phyloP scores from a whole-genome alignment of 106 monocot species.

The Agapanthus africanus region DNA sequence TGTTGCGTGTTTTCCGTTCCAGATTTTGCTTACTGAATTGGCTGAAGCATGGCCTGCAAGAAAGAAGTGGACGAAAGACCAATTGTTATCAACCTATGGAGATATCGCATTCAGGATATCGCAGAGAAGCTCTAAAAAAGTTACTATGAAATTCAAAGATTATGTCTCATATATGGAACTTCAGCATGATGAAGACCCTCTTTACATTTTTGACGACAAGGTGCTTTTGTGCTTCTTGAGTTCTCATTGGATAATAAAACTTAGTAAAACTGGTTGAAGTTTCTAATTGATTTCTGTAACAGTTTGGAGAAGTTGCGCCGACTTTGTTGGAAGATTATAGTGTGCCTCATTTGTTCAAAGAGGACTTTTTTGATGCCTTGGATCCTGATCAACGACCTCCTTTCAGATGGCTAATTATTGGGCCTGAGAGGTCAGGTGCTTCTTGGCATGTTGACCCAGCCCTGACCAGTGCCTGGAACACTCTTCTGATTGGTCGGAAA shows the following conservation, averaged over 20 bases:
- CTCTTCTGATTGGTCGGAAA: constrained; percentile 80
- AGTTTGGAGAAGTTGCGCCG: constrained; percentile 98
- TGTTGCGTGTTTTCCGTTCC: constrained; percentile 7
- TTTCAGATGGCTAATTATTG: constrained; percentile 97
- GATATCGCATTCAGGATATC: constrained; percentile 81
- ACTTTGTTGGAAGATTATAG: constrained; percentile 69
- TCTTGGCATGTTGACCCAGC: constrained; percentile 99
- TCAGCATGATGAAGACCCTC: constrained; percentile 98
- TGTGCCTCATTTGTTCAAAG: constrained; percentile 81
- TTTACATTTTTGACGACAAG: constrained; percentile 98
- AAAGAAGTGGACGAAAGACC: constrained; percentile 69
- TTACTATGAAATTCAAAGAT: constrained; percentile 79
- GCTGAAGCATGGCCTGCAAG: constrained; percentile 79
- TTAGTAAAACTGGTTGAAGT: constrained; percentile 8
- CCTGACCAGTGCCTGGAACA: constrained; percentile 97
- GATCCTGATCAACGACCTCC: constrained; percentile 75
- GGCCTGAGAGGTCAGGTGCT: constrained; percentile 94
- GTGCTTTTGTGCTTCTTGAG: constrained; percentile 18
- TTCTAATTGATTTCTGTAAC: constrained; percentile 12
- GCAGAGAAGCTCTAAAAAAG: constrained; percentile 76
- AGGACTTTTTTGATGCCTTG: constrained; percentile 87
- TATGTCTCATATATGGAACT: constrained; percentile 84
- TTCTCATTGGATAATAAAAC: neutral
- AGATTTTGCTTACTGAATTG: constrained; percentile 89
- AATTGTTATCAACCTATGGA: constrained; percentile 55